These are phyloP conservation scores for Alternaria rosae DNA, from an alignment of 2,329 filamentous ascomycete genomes.

Conservation along the genomic window DNA sequence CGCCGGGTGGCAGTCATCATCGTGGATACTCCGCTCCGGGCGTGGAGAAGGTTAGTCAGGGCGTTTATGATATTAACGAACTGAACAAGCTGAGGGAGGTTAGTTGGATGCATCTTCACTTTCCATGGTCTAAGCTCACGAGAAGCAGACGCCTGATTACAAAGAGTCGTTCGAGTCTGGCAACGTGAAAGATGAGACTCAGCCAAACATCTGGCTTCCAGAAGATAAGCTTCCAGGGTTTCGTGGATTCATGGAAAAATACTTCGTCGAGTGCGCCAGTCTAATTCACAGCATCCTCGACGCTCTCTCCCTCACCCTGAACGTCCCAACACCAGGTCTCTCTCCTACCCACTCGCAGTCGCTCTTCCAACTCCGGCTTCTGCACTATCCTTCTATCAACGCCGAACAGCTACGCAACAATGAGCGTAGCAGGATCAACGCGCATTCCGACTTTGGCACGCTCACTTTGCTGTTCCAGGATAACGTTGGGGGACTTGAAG, in stretches of 20 bases:
- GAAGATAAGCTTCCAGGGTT: conserved; percentile 52
- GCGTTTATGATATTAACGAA: conserved; percentile 30
- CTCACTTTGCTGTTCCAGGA: conserved; percentile 55
- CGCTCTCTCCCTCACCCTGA: conserved; percentile 37
- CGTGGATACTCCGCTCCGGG: conserved; percentile 51
- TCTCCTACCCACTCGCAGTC: conserved; percentile 32
- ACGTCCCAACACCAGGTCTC: conserved; percentile 24
- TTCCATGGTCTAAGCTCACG: not conserved
- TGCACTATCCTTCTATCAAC: conserved; percentile 51
- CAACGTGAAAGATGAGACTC: conserved; percentile 33
- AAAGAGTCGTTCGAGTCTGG: conserved; percentile 48
- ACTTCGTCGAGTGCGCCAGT: conserved; percentile 30
- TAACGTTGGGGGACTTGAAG: conserved; percentile 50
- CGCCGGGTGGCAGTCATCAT: conserved; percentile 49
- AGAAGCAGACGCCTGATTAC: conserved; percentile 33
- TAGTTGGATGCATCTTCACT: not conserved
- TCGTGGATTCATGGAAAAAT: conserved; percentile 35
- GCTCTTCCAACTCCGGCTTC: conserved; percentile 46
- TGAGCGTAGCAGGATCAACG: conserved; percentile 46
- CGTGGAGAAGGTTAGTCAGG: conserved; percentile 47
- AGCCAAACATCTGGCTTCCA: conserved; percentile 54
- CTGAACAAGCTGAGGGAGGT: conserved; percentile 25
- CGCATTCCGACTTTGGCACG: conserved; percentile 54
- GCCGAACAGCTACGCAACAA: conserved; percentile 30
- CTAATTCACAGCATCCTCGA: conserved; percentile 38